A percentile compares a stretch with the other conserved stretches of the same genome.
These are phyloP conservation scores for Macrolepiota fuliginosa DNA, from an alignment of 768 basidiomycete species.

Conservation along the genomic window DNA sequence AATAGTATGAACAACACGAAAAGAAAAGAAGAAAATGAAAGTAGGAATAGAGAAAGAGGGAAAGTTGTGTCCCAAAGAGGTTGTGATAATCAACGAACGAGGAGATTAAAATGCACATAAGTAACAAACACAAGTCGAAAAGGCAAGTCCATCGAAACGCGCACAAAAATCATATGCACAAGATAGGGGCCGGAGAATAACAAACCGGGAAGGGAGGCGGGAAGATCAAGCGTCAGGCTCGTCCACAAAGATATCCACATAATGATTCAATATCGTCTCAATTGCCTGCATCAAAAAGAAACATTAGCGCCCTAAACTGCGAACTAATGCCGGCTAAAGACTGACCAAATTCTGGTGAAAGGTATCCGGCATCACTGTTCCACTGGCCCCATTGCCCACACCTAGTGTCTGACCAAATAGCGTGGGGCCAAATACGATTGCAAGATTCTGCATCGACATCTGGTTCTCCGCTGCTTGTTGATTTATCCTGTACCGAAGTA, in stretches of 20 bases:
- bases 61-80: neutral
- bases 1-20: neutral
- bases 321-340: slow-evolving; percentile 9
- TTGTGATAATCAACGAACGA: neutral
- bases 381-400: slow-evolving; percentile 36
- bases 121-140: neutral
- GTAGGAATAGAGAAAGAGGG: neutral
- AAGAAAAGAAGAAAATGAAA: no score
- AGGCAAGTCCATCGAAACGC: no score
- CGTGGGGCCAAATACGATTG: slow-evolving; percentile 98
- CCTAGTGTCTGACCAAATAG: slow-evolving; percentile 77
- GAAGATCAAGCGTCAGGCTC: slow-evolving; percentile 58
- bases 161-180: no score
- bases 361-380: slow-evolving; percentile 63
- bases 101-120: neutral
- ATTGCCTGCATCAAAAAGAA: slow-evolving; percentile 61
- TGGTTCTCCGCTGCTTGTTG: slow-evolving; percentile 77
- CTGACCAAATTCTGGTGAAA: slow-evolving; percentile 70
- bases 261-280: slow-evolving; percentile 93
- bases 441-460: slow-evolving; percentile 91
- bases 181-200: no score
- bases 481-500: slow-evolving; percentile 53
- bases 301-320: slow-evolving; percentile 12
- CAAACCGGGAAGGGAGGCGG: neutral
- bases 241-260: slow-evolving; percentile 95